Conservation (phyloP, 805 yeast species). For the Yamadazyma ubonensis region DNA sequence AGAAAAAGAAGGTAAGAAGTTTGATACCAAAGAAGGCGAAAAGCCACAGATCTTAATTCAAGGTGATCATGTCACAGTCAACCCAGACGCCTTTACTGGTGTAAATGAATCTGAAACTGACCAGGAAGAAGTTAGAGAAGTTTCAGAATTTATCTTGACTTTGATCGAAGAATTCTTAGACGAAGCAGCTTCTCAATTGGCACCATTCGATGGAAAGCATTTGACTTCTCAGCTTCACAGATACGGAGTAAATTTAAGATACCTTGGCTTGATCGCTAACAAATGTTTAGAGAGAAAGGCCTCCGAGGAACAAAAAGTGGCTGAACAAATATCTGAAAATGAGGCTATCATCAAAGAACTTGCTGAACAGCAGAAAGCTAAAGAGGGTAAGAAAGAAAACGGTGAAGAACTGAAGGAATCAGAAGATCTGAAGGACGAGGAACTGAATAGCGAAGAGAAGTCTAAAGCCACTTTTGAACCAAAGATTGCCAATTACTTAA, state of each 20-base stretch:
- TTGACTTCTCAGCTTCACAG: conserved; percentile 68
- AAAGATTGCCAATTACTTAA: conserved; percentile 39
- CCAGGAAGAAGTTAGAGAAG: conserved; percentile 62
- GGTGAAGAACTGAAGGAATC: no score
- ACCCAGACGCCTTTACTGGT: conserved; percentile 73
- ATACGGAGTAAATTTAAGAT: conserved; percentile 85
- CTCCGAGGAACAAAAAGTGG: conserved; percentile 17
- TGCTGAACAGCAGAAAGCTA: conserved; percentile 24
- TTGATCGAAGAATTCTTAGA: conserved; percentile 63
- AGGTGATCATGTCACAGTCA: conserved; percentile 55
- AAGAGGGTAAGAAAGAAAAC: conserved; percentile 25
- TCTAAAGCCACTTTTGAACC: conserved; percentile 41
- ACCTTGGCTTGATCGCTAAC: conserved; percentile 65
- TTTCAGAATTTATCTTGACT: conserved; percentile 60
- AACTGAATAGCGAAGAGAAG: conserved; percentile 26
- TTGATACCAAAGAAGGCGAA: conserved; percentile 32
- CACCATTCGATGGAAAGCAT: conserved; percentile 83
- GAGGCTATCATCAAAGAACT: conserved; percentile 25
- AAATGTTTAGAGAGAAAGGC: conserved; percentile 19
- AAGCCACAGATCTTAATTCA: conserved; percentile 55
- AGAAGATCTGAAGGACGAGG: conserved; percentile 23
- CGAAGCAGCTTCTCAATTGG: conserved; percentile 52
- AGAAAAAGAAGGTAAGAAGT: conserved; percentile 33
- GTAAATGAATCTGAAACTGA: conserved; percentile 47
- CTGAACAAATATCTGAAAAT: conserved; percentile 24